These are phyloP conservation scores for Senna tora DNA, from an alignment of 306 rosid species.

Conservation along the genomic window DNA sequence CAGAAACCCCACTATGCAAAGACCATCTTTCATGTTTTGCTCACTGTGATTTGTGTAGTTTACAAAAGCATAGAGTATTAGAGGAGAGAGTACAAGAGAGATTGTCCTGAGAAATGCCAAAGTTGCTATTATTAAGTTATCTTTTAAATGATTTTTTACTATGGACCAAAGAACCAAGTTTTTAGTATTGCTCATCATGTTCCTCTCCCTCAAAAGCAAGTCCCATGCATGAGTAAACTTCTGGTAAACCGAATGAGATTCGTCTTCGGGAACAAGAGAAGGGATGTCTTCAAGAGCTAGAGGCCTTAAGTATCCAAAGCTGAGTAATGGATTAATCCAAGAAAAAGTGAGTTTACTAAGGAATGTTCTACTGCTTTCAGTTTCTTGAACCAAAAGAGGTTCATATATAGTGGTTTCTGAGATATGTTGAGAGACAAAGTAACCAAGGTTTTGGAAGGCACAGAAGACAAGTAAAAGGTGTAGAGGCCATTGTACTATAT, in stretches of 20 bases:
- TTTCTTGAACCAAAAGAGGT: constrained; percentile 44
- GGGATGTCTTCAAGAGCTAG: constrained; percentile 55
- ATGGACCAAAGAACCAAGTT: too few species aligned
- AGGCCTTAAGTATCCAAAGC: constrained; percentile 46
- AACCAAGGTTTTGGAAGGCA: constrained; percentile 46
- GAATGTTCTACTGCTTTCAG: constrained; percentile 21
- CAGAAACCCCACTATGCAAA: constrained; percentile 43
- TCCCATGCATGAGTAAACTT: constrained; percentile 51
- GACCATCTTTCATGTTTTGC: constrained; percentile 37
- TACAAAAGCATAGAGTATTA: too few species aligned
- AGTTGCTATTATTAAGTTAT: too few species aligned
- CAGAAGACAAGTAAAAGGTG: constrained; percentile 55
- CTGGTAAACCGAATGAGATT: constrained; percentile 47
- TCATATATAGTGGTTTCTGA: constrained; percentile 43
- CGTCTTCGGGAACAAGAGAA: constrained; percentile 47
- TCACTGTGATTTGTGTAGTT: constrained; percentile 45
- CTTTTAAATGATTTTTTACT: too few species aligned
- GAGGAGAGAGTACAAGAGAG: too few species aligned
- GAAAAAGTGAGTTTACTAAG: constrained; percentile 50
- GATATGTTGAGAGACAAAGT: constrained; percentile 17
- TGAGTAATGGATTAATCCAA: constrained; percentile 57
- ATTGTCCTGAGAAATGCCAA: too few species aligned
- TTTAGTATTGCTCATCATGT: constrained; percentile 34
- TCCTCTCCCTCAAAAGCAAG: constrained; percentile 37
- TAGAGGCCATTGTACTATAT: constrained; percentile 43